A percentile compares a stretch with the other conserved stretches of the same genome.
These are phyloP conservation scores for Chaetoscypha palmicola DNA, from an alignment of 2,329 filamentous ascomycete genomes.

Conservation along the genomic window DNA sequence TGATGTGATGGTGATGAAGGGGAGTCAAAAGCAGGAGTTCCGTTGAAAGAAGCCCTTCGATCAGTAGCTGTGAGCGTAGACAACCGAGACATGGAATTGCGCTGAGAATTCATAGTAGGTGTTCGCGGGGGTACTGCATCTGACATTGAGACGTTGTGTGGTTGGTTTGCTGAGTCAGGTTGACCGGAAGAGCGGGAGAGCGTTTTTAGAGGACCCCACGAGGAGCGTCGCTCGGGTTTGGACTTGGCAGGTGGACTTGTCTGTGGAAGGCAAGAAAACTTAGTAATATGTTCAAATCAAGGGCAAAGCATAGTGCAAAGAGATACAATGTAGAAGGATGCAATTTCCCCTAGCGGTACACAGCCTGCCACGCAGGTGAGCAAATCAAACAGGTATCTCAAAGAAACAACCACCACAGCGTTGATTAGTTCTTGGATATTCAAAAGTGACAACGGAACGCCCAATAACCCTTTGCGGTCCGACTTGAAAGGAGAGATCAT, in stretches of 20 bases:
- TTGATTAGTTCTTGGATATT: conserved; percentile 23
- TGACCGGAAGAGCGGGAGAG: conserved; percentile 31
- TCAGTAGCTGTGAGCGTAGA: conserved; percentile 1
- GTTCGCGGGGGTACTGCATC: conserved; percentile 9
- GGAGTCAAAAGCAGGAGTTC: conserved; percentile 8
- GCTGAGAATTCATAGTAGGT: conserved; percentile 4
- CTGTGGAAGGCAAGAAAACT: conserved; percentile 30
- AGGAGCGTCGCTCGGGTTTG: conserved; percentile 36
- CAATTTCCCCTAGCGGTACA: conserved; percentile 31
- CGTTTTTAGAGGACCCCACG: conserved; percentile 37
- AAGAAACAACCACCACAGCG: conserved; percentile 18
- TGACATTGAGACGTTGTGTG: conserved; percentile 12
- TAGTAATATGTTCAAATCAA: conserved; percentile 29
- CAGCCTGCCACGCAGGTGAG: conserved; percentile 27
- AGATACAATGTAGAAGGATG: conserved; percentile 24
- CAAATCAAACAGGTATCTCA: conserved; percentile 15
- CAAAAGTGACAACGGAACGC: conserved; percentile 23
- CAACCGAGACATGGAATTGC: conserved; percentile 7
- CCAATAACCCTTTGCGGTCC: conserved; percentile 28
- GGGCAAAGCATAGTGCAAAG: conserved; percentile 21
- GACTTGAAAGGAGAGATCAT: conserved; percentile 45
- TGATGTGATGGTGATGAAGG: conserved; percentile 1
- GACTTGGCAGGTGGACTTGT: conserved; percentile 32
- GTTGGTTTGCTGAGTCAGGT: conserved; percentile 22
- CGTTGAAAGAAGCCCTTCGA: conserved; percentile 11